Conservation (phyloP, 2,329 filamentous ascomycete genomes). For the Claviceps fusiformis region DNA sequence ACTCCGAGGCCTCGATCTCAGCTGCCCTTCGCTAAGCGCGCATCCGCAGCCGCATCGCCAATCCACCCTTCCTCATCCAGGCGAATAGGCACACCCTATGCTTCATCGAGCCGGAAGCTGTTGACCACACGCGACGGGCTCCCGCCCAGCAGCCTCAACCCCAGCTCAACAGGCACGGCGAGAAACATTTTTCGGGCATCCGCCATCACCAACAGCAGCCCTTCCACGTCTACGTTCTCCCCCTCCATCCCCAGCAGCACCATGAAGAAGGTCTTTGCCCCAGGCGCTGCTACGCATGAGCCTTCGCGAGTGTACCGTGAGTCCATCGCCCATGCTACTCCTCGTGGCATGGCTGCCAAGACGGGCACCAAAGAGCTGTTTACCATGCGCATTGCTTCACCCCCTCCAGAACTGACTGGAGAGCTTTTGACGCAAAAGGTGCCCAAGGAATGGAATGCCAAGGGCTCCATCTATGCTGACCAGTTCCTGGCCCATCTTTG, state of each 20-base stretch:
- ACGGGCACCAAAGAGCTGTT: constrained; percentile 39
- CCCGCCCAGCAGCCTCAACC: constrained; percentile 22
- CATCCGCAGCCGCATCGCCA: constrained; percentile 25
- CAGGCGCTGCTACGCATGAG: constrained; percentile 28
- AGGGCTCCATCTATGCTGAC: constrained; percentile 45
- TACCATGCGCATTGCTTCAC: constrained; percentile 43
- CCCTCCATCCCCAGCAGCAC: constrained; percentile 31
- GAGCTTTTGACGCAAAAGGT: constrained; percentile 40
- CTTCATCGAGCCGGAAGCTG: constrained; percentile 22
- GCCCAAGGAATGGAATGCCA: constrained; percentile 35
- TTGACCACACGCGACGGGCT: constrained; percentile 22
- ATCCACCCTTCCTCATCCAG: constrained; percentile 14
- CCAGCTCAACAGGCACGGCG: constrained; percentile 20
- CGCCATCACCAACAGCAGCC: constrained; percentile 18
- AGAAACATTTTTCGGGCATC: constrained; percentile 31
- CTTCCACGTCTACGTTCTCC: constrained; percentile 25
- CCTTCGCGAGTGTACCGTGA: constrained; percentile 29
- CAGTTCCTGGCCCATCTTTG: constrained; percentile 45
- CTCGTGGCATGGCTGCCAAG: constrained; percentile 36
- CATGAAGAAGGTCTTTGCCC: constrained; percentile 34
- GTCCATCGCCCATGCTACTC: constrained; percentile 31
- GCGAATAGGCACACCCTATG: constrained; percentile 25
- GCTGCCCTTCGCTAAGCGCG: constrained; percentile 30
- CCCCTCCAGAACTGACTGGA: constrained; percentile 41
- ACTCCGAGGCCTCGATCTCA: constrained; percentile 27